Evolutionary conservation across 176 grass and related monocot genomes (phyloP).

Genomic region (Musa beccarii): DNA sequence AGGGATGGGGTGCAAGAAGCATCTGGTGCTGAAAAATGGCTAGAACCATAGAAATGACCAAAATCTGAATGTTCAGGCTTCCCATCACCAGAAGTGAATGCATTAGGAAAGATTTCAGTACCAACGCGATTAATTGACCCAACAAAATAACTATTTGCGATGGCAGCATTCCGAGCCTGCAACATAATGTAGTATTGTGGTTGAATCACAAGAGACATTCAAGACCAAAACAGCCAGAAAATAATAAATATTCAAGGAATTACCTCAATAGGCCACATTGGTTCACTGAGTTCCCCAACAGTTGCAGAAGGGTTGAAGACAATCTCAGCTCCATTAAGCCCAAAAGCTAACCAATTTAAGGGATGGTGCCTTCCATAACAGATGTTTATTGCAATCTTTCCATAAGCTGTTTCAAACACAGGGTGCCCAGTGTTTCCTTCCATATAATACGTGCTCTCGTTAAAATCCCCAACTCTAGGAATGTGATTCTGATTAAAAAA

Average conservation of each 20-base stretch:
- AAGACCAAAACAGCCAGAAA: conserved; percentile 4
- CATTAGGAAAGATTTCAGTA: conserved; percentile 78
- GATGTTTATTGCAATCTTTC: conserved; percentile 89
- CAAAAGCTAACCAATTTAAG: conserved; percentile 96
- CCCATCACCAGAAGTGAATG: conserved; percentile 93
- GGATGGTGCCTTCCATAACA: conserved; percentile 98
- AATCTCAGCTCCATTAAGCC: conserved; percentile 92
- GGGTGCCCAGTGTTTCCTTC: conserved; percentile 98
- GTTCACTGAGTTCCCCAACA: conserved; percentile 95
- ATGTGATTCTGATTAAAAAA: conserved; percentile 73
- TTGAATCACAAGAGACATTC: neutral
- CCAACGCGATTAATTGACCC: conserved; percentile 87
- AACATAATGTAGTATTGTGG: neutral
- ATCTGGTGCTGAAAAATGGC: conserved; percentile 85
- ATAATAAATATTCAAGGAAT: conserved; percentile 2
- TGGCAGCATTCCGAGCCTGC: conserved; percentile 88
- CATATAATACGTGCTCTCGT: conserved; percentile 99
- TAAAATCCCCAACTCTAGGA: conserved; percentile 97
- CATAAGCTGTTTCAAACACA: conserved; percentile 88
- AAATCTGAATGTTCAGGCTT: conserved; percentile 79
- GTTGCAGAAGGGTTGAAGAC: conserved; percentile 98
- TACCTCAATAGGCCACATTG: conserved; percentile 99
- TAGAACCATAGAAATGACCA: conserved; percentile 92
- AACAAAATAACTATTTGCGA: conserved; percentile 87
- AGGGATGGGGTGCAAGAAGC: conserved; percentile 82